Conservation (phyloP, 129 eudicot genomes). For the Deinandra increscens region DNA sequence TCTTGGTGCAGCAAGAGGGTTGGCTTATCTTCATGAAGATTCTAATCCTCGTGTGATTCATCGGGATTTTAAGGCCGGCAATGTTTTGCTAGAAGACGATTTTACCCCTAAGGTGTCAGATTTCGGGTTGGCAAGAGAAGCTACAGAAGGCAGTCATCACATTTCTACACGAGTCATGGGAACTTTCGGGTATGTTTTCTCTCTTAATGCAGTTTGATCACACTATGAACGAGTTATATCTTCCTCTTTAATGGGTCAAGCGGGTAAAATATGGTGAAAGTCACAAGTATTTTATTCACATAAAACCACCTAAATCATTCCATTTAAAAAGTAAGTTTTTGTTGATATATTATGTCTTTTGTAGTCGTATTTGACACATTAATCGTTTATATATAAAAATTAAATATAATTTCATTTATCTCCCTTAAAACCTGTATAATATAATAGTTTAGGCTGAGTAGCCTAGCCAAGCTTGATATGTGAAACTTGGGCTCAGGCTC, state of each 20-base stretch:
- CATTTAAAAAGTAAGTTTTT: no score
- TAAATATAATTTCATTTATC: no score
- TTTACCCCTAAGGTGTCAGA: conserved; percentile 97
- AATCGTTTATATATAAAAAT: no score
- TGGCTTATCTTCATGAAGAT: conserved; percentile 99
- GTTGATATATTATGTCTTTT: no score
- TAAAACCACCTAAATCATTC: no score
- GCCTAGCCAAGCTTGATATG: no score
- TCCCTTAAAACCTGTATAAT: not conserved
- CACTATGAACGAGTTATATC: not conserved
- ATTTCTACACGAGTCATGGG: conserved; percentile 98
- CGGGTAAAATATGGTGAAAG: not conserved
- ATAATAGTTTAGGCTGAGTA: no score
- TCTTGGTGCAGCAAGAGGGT: conserved; percentile 94
- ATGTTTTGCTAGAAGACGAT: conserved; percentile 85
- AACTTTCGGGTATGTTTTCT: conserved; percentile 79
- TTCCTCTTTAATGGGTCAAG: not conserved
- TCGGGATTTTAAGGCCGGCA: conserved; percentile 93
- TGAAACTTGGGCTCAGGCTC: no score
- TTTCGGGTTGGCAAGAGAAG: conserved; percentile 95
- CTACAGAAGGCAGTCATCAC: conserved; percentile 92
- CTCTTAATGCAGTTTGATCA: not conserved
- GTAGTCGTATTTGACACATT: not conserved
- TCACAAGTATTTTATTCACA: not conserved
- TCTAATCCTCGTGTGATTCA: conserved; percentile 98